These are phyloP conservation scores for Podaxis sp. DNA, from an alignment of 768 basidiomycete genomes.

Conservation along the genomic window DNA sequence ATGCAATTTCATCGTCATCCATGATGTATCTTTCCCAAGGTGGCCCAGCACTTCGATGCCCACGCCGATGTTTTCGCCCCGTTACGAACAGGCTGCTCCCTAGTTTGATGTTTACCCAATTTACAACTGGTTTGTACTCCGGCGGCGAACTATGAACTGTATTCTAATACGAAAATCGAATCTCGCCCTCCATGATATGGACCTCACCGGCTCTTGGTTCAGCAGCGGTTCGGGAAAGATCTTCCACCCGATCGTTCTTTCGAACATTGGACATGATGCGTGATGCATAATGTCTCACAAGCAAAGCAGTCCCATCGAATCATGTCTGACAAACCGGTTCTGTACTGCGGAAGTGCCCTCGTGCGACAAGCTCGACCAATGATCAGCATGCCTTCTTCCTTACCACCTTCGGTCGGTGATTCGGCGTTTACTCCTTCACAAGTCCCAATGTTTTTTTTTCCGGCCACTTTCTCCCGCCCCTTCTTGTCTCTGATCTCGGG, in stretches of 20 bases:
- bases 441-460: neutral
- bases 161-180: neutral
- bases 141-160: neutral
- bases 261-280: neutral
- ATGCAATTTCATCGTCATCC: neutral
- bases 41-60: neutral
- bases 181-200: neutral
- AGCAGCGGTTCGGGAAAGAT: neutral
- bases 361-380: neutral
- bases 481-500: neutral
- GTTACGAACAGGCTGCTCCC: neutral
- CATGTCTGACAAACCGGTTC: neutral
- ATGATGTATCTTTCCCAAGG: neutral
- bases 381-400: neutral
- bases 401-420: neutral
- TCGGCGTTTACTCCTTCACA: neutral
- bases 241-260: neutral
- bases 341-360: neutral
- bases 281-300: neutral
- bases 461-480: neutral
- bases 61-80: neutral
- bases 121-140: neutral
- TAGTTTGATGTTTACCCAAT: neutral
- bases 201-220: neutral
- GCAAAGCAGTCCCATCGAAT: neutral